Conservation (phyloP, 1,284 basidiomycete species). For the Marasmius tenuissimus region DNA sequence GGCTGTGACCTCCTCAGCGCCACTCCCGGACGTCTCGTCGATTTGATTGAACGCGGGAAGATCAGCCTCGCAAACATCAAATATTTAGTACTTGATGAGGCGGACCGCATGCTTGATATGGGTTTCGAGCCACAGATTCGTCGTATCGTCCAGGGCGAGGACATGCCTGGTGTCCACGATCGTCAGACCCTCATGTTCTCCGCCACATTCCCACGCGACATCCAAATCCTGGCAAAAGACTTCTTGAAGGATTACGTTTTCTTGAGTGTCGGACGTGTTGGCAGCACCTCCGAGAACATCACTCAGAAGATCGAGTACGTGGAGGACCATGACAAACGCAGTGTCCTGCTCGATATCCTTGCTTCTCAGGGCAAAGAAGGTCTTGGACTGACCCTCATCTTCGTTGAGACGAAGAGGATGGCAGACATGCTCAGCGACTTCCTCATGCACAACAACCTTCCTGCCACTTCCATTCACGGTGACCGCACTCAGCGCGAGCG, state of each 20-base stretch:
- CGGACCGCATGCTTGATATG: conserved; percentile 99
- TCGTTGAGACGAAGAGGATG: conserved; percentile 99
- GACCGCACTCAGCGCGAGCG: conserved; percentile 98
- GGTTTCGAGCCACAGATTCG: conserved; percentile 99
- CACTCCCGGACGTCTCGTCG: conserved; percentile 98
- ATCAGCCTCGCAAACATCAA: conserved; percentile 97
- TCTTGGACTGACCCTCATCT: conserved; percentile 89
- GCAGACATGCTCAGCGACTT: conserved; percentile 98
- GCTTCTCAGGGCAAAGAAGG: conserved; percentile 66
- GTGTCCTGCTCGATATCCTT: conserved; percentile 93
- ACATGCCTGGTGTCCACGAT: conserved; percentile 92
- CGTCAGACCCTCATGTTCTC: conserved; percentile 99
- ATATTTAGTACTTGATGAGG: conserved; percentile 98
- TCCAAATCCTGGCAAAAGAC: conserved; percentile 95
- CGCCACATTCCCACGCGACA: conserved; percentile 98
- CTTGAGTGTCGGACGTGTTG: conserved; percentile 97
- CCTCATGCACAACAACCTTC: conserved; percentile 81
- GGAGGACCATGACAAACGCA: conserved; percentile 96
- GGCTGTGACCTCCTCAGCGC: conserved; percentile 97
- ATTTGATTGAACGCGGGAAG: conserved; percentile 96
- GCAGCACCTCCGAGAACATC: conserved; percentile 99
- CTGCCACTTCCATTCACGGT: conserved; percentile 97
- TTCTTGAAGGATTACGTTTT: conserved; percentile 98
- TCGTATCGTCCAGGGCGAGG: conserved; percentile 96
- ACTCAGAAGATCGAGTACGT: conserved; percentile 99